Evolutionary conservation across 78 protist species (phyloP), one percentile per base, ranked within the genome.

Genomic region (Reticulomyxa filosa): DNA sequence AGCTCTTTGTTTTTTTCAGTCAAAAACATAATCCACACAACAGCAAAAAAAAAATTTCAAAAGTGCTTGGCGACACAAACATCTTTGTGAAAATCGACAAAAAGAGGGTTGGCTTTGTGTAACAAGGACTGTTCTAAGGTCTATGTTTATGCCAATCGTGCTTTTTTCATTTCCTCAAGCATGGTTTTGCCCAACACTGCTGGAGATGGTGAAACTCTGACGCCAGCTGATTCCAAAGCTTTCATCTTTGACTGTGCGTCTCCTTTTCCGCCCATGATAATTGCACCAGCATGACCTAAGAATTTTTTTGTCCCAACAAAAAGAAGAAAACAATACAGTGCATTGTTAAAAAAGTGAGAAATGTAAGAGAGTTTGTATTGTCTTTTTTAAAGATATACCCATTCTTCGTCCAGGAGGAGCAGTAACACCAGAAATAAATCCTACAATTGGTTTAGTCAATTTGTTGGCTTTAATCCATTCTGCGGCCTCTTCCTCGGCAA

Each of bases 351-450:
- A 33, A 17, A 17, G 50, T 42, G 50, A 17, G 50, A n/a, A 20
- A 17, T 42, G 20, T 20, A 20, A 42, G 22, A 8, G 61, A 29
- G 61, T 55, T 10, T 8, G 13, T 8, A 10, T 22, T 55, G 61
- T 10, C 38, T 13, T 13, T n/a, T 20, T 10, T 29, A n/a, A 10
- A 10, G 13, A 55, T 29, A 10, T 8, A 51, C 93, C 96, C 98
- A 93, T 93, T 52, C 98, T 81, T 7, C 96, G 79, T 62, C 95
- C 96, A 34, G 98, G 98, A 25, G 98, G 98, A 0, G 98, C 98
- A 3, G 96, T 88, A 36, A 75, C 48, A 34, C 69, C 74, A 1
- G 95, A 94, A 52, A 93, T 93, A 80, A 89, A 93, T 22, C 83
- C 62, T 2, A 93, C 98, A 27, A 88, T 73, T 46, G 97, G 97